Base-by-base conservation (phyloP, 306 rosid genomes). In the Casuarina equisetifolia region DNA sequence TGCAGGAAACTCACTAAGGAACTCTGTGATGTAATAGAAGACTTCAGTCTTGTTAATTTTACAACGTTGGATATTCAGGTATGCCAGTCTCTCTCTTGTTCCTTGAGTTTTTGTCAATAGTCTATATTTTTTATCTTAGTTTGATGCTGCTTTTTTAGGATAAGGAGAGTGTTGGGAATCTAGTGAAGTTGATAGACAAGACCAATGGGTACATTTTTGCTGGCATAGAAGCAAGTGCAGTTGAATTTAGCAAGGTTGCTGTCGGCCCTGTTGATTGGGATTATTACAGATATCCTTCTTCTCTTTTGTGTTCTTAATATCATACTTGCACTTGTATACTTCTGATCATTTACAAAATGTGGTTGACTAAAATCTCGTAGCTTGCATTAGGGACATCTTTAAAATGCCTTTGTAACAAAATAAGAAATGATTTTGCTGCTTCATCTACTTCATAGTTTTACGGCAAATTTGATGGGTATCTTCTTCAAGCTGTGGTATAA, bases 1-100 rank as follows among this genome's bases (percentile, higher is more conserved):
- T 90, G 87, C 93, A 95, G 98, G 88, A 95, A 95, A 86, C 97
- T 95, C 72, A 95, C 97, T 3, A 89, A 95, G 86, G 97, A 89
- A 88, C 88, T 95, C 63, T 95, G 98, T 83, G 97, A 88, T 50
- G 96, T 95, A 48, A 39, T 95, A 75, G 98, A 95, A 68, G 78
- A 87, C 81, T 92, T 39, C 72, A 42, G 93, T 81, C 82, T 88
- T 63, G 98, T 95, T 81, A 87, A 77, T 73, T 95, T 95, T 84
- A 67, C 98, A 51, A 92, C 98, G 76, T 89, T 95, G 71, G 97
- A 95, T 86, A 95, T 95, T 81, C 98, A 92, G 98, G 97, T 82
- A 81, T 55, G 83, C 58, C 25, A 43, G 54, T 62, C 35, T 54
- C 35, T 79, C 55, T 68, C 5, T 42, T 36, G 32, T 20, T 66